Evolutionary conservation across 2,329 filamentous ascomycete species (phyloP), one percentile per base, ranked within the genome.

Genomic region (Alternaria sp.): DNA sequence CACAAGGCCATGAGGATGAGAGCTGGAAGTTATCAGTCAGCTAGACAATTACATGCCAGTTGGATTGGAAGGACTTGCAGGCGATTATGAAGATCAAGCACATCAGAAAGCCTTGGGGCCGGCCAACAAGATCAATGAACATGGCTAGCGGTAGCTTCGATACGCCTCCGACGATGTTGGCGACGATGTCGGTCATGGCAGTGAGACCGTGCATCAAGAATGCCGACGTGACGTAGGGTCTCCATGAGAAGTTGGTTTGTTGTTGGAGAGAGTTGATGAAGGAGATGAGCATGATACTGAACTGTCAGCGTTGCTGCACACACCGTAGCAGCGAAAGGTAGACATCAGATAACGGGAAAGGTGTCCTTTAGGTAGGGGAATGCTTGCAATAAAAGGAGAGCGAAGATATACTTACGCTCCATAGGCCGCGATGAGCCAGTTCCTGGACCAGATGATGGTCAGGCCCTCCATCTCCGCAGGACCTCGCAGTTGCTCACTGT

Each of bases 1-100:
- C 85, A 90, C 0, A 81, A 81, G 5, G 89, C 89, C 83, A 90
- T 89, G 78, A 92, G 82, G 16, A 90, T 88, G 75, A 91, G 57
- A 4, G 61, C 65, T 66, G 24, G 32, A 12, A 9, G 9, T 11
- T 22, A 7, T 57, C 12, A 57, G 53, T 59, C 22, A 62, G 30
- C 3, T 7, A 20, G 11, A 44, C 18, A 7, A n/a, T 4, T 24
- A 5, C 5, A 22, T 5, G 12, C 4, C 3, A 3, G 5, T 18
- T 11, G 14, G 14, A 4, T 32, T 7, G 41, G 20, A 14, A 9
- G 30, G 1, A 59, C 62, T 36, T 54, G 66, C 65, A 59, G 2
- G 62, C 16, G 0, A 67, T 38, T 2, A 66, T 52, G 12, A 48
- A 64, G 4, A 62, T 7, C 18, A 68, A 22, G 26, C 63, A 69